Evolutionary conservation across 129 eudicot genomes (phyloP).

Genomic region (Saussurea involucrata): DNA sequence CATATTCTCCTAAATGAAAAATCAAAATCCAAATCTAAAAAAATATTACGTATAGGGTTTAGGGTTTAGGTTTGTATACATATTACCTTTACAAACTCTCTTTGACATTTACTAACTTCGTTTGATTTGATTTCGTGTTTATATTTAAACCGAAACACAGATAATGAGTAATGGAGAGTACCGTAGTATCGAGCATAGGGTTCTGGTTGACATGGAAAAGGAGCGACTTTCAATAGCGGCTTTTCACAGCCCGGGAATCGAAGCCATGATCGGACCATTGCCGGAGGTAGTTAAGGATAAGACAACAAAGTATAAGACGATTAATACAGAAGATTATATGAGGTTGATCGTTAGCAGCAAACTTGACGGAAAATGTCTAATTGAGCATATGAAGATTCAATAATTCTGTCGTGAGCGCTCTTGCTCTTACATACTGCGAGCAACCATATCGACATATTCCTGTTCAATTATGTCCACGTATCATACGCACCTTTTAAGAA

Average conservation of each 20-base stretch:
- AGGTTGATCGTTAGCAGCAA: slow-evolving; percentile 26
- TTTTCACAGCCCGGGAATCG: slow-evolving; percentile 32
- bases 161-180: slow-evolving; percentile 52
- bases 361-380: slow-evolving; percentile 40
- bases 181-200: slow-evolving; percentile 57
- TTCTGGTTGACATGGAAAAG: slow-evolving; percentile 24
- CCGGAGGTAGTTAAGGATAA: slow-evolving; percentile 19
- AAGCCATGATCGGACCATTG: slow-evolving; percentile 29
- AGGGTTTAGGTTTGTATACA: too few species aligned
- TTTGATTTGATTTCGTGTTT: not conserved
- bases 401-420: not conserved
- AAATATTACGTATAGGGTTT: too few species aligned
- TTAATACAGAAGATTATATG: slow-evolving; percentile 14
- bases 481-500: not conserved
- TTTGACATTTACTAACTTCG: not conserved
- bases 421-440: not conserved
- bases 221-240: slow-evolving; percentile 51
- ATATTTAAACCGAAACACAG: slow-evolving; percentile 11
- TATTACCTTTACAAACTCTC: too few species aligned
- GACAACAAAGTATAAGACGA: slow-evolving; percentile 33
- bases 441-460: not conserved
- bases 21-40: too few species aligned
- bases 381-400: slow-evolving; percentile 34
- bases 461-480: too few species aligned
- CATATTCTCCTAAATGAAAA: too few species aligned